These are phyloP conservation scores for Boletus sp. DNA, from an alignment of 1,284 basidiomycete genomes.

Conservation along the genomic window DNA sequence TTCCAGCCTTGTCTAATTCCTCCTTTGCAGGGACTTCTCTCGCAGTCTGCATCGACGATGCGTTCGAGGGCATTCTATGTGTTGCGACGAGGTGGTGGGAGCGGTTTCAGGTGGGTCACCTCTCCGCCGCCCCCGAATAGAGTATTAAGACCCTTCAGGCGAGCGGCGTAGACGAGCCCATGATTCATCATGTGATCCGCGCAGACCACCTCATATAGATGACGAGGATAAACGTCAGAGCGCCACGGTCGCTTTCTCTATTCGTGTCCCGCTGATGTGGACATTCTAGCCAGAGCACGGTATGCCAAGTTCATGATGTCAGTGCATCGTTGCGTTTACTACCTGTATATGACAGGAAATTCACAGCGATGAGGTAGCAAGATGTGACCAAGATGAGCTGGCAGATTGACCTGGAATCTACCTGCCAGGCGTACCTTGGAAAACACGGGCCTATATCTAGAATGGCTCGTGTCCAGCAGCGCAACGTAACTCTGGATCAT, in stretches of 20 bases:
- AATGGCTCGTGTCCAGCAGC: not conserved
- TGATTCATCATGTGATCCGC: too few species aligned
- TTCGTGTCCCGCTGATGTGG: too few species aligned
- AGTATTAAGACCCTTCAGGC: not conserved
- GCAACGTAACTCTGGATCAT: not conserved
- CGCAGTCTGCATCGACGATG: not conserved
- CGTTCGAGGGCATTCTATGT: conserved; percentile 11
- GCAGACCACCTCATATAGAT: too few species aligned
- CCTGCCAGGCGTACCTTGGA: not conserved
- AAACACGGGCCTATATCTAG: not conserved
- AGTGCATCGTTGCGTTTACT: not conserved
- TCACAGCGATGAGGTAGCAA: not conserved
- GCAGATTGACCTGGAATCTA: not conserved
- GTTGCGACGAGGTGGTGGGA: not conserved
- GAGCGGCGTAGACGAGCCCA: not conserved
- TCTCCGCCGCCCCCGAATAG: not conserved
- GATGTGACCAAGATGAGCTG: not conserved
- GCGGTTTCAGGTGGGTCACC: not conserved
- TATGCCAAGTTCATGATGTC: not conserved
- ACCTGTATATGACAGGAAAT: not conserved
- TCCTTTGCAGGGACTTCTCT: not conserved
- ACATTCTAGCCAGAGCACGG: not conserved
- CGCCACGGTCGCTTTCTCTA: too few species aligned
- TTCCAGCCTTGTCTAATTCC: not conserved
- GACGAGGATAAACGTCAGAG: too few species aligned